These are phyloP conservation scores for Corinectria fuckeliana DNA, from an alignment of 2,329 filamentous ascomycete genomes.

Conservation along the genomic window DNA sequence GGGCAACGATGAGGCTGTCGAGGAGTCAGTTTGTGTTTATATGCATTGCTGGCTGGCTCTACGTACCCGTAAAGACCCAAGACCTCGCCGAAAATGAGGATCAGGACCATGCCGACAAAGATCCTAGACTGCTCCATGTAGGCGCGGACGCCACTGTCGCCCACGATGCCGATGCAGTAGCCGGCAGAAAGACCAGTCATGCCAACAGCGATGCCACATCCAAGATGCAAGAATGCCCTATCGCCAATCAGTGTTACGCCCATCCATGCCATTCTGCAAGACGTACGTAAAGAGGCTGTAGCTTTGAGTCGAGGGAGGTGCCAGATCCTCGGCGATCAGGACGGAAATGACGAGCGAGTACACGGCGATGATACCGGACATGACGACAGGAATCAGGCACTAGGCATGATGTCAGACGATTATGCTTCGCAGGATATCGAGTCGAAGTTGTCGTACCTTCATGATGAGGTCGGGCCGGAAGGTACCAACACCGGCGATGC, in stretches of 20 bases:
- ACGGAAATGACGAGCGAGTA: constrained; percentile 97
- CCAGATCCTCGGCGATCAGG: constrained; percentile 90
- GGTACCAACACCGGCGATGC: constrained; percentile 83
- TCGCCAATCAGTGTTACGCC: constrained; percentile 26
- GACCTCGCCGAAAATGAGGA: constrained; percentile 98
- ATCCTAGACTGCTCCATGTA: constrained; percentile 97
- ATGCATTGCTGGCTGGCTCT: not conserved
- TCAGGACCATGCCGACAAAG: constrained; percentile 98
- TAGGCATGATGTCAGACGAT: constrained; percentile 44
- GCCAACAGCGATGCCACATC: constrained; percentile 87
- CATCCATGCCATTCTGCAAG: not conserved
- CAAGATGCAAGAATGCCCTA: constrained; percentile 92
- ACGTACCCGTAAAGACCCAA: constrained; percentile 93
- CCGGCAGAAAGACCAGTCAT: constrained; percentile 92
- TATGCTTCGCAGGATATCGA: not conserved
- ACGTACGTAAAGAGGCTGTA: constrained; percentile 87
- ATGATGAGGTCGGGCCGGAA: constrained; percentile 89
- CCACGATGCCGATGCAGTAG: constrained; percentile 95
- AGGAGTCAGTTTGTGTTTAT: constrained; percentile 7
- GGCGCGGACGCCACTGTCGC: constrained; percentile 89
- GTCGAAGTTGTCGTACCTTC: constrained; percentile 66
- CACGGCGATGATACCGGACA: constrained; percentile 99
- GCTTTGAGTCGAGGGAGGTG: constrained; percentile 66
- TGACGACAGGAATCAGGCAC: constrained; percentile 89
- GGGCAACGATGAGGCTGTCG: constrained; percentile 82